Evolutionary conservation across 2,329 filamentous ascomycete species (phyloP).

Genomic region (Penicillium sp.): DNA sequence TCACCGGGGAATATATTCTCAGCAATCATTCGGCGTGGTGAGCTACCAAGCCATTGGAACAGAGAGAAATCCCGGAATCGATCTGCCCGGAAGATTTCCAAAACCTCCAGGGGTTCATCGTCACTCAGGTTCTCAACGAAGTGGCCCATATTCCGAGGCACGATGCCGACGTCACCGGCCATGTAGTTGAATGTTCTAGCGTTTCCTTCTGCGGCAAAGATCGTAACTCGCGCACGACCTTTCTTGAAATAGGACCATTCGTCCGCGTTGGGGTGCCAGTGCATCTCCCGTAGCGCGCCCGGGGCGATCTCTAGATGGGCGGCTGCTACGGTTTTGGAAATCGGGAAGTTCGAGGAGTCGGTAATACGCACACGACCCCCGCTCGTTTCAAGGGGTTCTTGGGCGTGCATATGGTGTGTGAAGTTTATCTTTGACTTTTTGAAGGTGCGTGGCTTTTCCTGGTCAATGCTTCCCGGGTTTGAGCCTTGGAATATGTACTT

Average conservation of each 20-base stretch:
- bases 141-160: slow-evolving; percentile 73
- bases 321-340: slow-evolving; percentile 70
- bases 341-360: slow-evolving; percentile 70
- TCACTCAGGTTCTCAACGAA: slow-evolving; percentile 75
- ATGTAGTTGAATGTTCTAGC: slow-evolving; percentile 73
- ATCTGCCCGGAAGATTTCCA: slow-evolving; percentile 71
- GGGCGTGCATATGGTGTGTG: slow-evolving; percentile 67
- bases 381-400: slow-evolving; percentile 61
- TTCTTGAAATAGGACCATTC: slow-evolving; percentile 77
- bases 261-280: slow-evolving; percentile 77
- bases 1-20: slow-evolving; percentile 13
- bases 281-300: slow-evolving; percentile 72
- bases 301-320: slow-evolving; percentile 69
- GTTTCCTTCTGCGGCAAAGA: slow-evolving; percentile 68
- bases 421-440: slow-evolving; percentile 70
- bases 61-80: slow-evolving; percentile 71
- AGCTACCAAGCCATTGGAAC: slow-evolving; percentile 75
- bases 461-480: slow-evolving; percentile 60
- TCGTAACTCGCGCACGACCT: slow-evolving; percentile 70
- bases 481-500: slow-evolving; percentile 76
- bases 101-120: slow-evolving; percentile 69
- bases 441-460: slow-evolving; percentile 62
- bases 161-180: slow-evolving; percentile 72
- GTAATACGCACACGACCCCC: slow-evolving; percentile 71
- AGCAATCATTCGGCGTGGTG: slow-evolving; percentile 53